A percentile compares a stretch with the other conserved stretches of the same genome.
Conservation (phyloP, 192 early-diverging fungal genomes). For the Rhizophagus prolifer region DNA sequence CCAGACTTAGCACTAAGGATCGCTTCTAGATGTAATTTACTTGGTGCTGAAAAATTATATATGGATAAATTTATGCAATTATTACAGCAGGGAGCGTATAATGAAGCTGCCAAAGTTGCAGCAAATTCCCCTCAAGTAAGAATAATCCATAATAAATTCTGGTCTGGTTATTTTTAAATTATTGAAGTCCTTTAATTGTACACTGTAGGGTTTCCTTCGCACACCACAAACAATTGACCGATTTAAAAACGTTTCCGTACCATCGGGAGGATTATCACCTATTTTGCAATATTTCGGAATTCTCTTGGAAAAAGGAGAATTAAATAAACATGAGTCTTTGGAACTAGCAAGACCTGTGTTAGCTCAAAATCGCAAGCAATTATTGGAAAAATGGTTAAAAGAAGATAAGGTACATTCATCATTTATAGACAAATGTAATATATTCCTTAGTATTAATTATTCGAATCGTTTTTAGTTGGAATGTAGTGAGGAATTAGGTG, state of each 20-base stretch:
- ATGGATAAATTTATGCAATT: conserved; percentile 88
- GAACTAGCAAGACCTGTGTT: conserved; percentile 92
- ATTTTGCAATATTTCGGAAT: conserved; percentile 98
- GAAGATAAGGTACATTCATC: conserved; percentile 75
- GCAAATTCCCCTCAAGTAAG: conserved; percentile 85
- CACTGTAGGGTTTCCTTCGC: conserved; percentile 81
- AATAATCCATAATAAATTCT: not conserved
- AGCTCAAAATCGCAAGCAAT: conserved; percentile 83
- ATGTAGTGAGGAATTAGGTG: conserved; percentile 97
- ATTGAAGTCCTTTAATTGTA: not conserved
- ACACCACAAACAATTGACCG: conserved; percentile 92
- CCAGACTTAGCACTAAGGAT: conserved; percentile 87
- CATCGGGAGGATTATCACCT: conserved; percentile 80
- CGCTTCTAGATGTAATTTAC: conserved; percentile 85
- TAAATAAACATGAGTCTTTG: conserved; percentile 94
- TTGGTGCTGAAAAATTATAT: conserved; percentile 92
- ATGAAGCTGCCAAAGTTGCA: conserved; percentile 92
- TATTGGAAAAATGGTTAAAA: conserved; percentile 98
- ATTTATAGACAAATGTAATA: not conserved
- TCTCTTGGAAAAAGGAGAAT: conserved; percentile 87
- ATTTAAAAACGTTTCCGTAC: conserved; percentile 81
- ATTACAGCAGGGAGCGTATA: conserved; percentile 72
- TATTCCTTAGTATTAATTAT: not conserved
- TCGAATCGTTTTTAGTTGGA: conserved; percentile 53
- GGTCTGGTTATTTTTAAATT: not conserved